phyloP scores from a whole-genome alignment of 257 asterid species.

The Solanum rostratum region DNA sequence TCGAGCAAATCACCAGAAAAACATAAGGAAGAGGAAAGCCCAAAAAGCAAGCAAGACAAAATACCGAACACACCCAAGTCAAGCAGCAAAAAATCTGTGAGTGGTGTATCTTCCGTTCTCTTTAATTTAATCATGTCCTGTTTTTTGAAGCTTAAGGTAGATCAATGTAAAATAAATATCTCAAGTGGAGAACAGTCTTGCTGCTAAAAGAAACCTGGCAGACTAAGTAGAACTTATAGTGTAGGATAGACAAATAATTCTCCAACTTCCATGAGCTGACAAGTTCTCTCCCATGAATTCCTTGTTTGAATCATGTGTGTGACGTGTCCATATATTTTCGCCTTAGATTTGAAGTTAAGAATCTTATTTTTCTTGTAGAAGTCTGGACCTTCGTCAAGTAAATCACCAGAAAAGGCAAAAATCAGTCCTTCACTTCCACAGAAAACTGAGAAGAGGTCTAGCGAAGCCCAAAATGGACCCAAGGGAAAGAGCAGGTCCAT shows the following conservation, averaged over 20 bases:
- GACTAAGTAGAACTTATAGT: background rate
- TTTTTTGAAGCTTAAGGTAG: background rate
- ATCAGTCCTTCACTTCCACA: background rate
- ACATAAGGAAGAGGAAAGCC: constrained; percentile 1
- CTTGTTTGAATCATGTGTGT: background rate
- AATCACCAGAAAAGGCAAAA: background rate
- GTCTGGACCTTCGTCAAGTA: background rate
- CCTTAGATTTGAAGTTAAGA: background rate
- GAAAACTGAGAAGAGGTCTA: background rate
- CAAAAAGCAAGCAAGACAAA: constrained; percentile 4
- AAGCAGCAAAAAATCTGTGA: constrained; percentile 13
- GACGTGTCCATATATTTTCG: background rate
- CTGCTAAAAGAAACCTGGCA: background rate
- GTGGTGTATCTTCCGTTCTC: background rate
- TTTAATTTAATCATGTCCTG: background rate
- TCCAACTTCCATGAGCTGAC: background rate
- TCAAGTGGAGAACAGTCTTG: background rate
- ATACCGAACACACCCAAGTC: constrained; percentile 3
- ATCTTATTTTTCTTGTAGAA: background rate
- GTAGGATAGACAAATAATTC: background rate
- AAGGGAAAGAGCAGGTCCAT: background rate
- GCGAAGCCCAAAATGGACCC: background rate
- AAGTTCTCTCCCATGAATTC: background rate
- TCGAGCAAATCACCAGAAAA: background rate
- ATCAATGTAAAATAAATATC: background rate